phyloP scores from a whole-genome alignment of 2,329 filamentous ascomycete species.

The Penicillium thymicola region DNA sequence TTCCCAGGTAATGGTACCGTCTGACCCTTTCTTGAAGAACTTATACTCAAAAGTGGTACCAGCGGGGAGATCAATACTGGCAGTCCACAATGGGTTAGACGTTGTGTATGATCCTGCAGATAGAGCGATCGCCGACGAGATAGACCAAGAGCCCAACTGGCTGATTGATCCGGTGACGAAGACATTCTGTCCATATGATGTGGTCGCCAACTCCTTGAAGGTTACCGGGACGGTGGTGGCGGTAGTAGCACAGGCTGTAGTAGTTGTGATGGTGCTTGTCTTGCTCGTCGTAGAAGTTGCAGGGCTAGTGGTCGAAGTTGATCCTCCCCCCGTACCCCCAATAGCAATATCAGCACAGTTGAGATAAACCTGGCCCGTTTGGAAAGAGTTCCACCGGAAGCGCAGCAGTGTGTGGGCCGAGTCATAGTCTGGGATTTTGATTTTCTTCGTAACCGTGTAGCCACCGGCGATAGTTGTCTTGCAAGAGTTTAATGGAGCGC shows the following conservation, averaged over 20 bases:
- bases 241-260: not conserved
- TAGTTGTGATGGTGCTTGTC: not conserved
- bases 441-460: conserved; percentile 53
- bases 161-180: not conserved
- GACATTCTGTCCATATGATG: not conserved
- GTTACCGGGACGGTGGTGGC: not conserved
- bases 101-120: not conserved
- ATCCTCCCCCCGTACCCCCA: conserved; percentile 4
- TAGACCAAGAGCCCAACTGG: not conserved
- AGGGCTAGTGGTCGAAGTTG: not conserved
- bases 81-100: not conserved
- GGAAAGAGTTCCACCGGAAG: conserved; percentile 55
- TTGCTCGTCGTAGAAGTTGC: too few relatives aligned
- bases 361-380: conserved; percentile 54
- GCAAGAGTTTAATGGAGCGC: conserved; percentile 44
- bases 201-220: not conserved
- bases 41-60: not conserved
- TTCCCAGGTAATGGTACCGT: not conserved
- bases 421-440: conserved; percentile 49
- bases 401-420: conserved; percentile 52
- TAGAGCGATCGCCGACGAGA: not conserved
- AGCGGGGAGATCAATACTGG: not conserved
- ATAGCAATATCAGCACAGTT: conserved; percentile 54
- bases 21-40: not conserved
- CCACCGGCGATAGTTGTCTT: conserved; percentile 53